Base-by-base conservation (phyloP, 2,329 filamentous ascomycete species). In the Microdochium nivale region DNA sequence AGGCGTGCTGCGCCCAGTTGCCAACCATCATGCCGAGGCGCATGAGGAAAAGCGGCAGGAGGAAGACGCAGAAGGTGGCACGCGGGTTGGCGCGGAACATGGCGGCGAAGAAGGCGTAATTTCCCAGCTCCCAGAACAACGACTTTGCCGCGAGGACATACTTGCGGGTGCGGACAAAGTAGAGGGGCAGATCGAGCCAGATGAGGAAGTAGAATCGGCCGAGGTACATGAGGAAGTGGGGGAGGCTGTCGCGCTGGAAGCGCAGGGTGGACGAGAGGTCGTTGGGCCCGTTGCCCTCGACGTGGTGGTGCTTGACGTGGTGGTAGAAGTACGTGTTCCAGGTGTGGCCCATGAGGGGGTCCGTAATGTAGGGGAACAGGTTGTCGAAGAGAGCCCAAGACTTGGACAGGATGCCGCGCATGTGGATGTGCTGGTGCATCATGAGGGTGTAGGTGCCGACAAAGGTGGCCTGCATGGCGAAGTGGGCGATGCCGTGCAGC, bases 281-380 rank as follows among this genome's bases (percentile, higher is more conserved):
- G 47, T 84, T 77, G 0, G 87, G 86, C 0, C 88, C 88, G 60
- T 92, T 92, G 55, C 82, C 85, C 68, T 91, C 88, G 51, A 91
- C 83, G 58, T 92, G 88, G 62, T 92, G 88, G 62, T 90, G 87
- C 72, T 92, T 92, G 62, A 91, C 86, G 61, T 92, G 88, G 63
- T 92, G 88, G 62, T 90, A 91, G 65, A 79, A 92, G 69, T 92
- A 92, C 2, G 84, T 85, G 68, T 92, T 89, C 86, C 87, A 90
- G 0, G 87, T 90, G 62, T 92, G 88, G 11, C 88, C 88, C 79
- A 90, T 86, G 52, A 92, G 68, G 0, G 87, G 87, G 58, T 90
- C 86, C 11, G 81, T 72, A 40, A 91, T 66, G 62, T 90, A 92
- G 0, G 88, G 88, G 58, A 90, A 91, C 1, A 76, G 50, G 5